Evolutionary conservation across 1,284 basidiomycete species (phyloP).

Genomic region (Moesziomyces parantarcticus): DNA sequence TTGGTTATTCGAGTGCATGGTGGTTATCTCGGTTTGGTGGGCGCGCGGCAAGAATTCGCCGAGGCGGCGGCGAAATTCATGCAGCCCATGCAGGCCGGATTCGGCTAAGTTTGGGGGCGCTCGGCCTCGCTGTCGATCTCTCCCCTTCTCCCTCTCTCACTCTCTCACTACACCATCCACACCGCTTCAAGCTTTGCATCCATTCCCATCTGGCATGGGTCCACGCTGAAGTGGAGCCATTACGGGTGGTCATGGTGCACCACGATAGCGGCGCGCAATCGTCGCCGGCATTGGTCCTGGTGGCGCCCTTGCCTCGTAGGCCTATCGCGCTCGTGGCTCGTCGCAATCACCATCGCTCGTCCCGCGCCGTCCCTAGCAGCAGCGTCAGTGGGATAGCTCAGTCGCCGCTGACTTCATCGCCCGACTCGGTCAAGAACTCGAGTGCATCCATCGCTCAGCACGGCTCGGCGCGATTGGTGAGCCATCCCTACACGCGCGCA

Average conservation of each 20-base stretch:
- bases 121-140: no score
- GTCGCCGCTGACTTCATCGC: not conserved
- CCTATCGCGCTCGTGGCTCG: slow-evolving; percentile 48
- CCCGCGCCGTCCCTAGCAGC: slow-evolving; percentile 17
- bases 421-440: slow-evolving; percentile 8
- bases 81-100: no score
- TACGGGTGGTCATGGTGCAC: no score
- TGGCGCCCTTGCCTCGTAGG: slow-evolving; percentile 44
- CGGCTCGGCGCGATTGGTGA: slow-evolving; percentile 5
- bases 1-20: no score
- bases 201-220: not conserved
- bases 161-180: no score
- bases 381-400: not conserved
- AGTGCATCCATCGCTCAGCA: slow-evolving; percentile 5
- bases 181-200: no score
- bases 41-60: no score
- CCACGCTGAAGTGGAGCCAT: not conserved
- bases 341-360: slow-evolving; percentile 28
- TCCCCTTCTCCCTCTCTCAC: no score
- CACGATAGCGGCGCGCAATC: no score
- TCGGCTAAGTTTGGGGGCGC: no score
- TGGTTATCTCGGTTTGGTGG: no score
- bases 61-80: no score
- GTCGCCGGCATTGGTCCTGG: slow-evolving; percentile 27
- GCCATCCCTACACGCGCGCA: slow-evolving; percentile 31